These are phyloP conservation scores for Fusarium verticillioides DNA, from an alignment of 2,329 filamentous ascomycete species.

Conservation along the genomic window DNA sequence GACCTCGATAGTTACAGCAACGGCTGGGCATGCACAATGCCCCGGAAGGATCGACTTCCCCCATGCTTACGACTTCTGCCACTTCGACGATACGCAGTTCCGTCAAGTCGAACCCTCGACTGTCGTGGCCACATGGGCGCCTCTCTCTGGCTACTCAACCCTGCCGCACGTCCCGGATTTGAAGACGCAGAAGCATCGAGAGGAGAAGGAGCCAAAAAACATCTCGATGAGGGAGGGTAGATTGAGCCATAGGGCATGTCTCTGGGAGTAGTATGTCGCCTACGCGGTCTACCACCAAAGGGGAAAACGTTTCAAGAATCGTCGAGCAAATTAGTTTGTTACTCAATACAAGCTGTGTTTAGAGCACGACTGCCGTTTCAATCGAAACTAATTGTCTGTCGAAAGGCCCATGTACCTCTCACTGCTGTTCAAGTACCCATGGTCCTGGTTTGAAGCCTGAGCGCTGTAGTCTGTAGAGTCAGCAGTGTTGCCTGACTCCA, in stretches of 20 bases:
- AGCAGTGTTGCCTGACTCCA: neutral
- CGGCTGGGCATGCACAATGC: neutral
- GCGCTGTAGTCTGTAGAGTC: neutral
- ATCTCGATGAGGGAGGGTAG: neutral
- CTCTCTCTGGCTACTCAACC: neutral
- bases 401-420: neutral
- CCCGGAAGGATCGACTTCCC: rapidly evolving
- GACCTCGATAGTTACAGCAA: neutral
- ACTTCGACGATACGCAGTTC: neutral
- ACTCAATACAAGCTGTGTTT: neutral
- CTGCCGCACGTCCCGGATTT: too few species aligned
- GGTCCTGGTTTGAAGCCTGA: neutral
- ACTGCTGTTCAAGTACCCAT: neutral
- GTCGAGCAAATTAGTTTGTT: neutral
- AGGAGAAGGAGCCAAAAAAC: neutral
- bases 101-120: too few species aligned
- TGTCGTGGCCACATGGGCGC: neutral
- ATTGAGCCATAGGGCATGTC: rapidly evolving
- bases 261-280: neutral
- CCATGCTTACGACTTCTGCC: neutral
- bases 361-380: neutral
- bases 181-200: too few species aligned
- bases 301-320: neutral
- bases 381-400: rapidly evolving
- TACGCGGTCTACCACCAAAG: rapidly evolving